Conservation (phyloP, 179 eudicot species). For the Patellifolia procumbens region DNA sequence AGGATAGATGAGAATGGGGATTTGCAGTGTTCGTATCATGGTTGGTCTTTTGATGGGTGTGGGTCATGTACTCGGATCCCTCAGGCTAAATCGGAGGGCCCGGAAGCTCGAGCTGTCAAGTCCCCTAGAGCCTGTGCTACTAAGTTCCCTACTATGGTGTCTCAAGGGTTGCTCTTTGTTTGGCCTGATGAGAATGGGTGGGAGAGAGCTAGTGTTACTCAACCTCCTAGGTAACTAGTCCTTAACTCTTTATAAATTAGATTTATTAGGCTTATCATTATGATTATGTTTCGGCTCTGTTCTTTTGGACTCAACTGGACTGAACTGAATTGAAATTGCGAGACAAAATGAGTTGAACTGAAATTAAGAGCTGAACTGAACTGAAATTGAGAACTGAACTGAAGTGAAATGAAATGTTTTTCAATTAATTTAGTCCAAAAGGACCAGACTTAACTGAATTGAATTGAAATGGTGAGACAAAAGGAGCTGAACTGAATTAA, state of each 20-base stretch:
- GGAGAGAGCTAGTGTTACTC: conserved; percentile 74
- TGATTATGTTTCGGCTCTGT: background rate
- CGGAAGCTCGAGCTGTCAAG: conserved; percentile 79
- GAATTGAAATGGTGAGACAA: no score
- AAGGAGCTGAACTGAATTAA: no score
- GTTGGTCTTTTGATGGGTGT: conserved; percentile 94
- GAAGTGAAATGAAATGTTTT: no score
- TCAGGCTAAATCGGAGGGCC: conserved; percentile 78
- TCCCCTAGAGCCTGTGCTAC: conserved; percentile 87
- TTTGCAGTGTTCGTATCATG: conserved; percentile 95
- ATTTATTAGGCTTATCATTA: background rate
- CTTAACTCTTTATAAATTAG: background rate
- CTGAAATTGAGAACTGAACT: no score
- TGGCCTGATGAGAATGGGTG: conserved; percentile 99
- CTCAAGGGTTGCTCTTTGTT: conserved; percentile 96
- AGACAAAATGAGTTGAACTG: no score
- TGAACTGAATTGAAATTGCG: no score
- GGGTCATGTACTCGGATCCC: conserved; percentile 91
- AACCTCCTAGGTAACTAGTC: conserved; percentile 65
- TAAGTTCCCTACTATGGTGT: conserved; percentile 82
- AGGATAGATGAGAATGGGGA: conserved; percentile 95
- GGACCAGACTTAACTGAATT: no score
- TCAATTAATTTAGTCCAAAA: no score
- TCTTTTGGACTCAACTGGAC: no score
- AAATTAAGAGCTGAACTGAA: no score